Evolutionary conservation across 257 asterid genomes (phyloP), one percentile per base, ranked within the genome.

Genomic region (Ligustrum vulgare): DNA sequence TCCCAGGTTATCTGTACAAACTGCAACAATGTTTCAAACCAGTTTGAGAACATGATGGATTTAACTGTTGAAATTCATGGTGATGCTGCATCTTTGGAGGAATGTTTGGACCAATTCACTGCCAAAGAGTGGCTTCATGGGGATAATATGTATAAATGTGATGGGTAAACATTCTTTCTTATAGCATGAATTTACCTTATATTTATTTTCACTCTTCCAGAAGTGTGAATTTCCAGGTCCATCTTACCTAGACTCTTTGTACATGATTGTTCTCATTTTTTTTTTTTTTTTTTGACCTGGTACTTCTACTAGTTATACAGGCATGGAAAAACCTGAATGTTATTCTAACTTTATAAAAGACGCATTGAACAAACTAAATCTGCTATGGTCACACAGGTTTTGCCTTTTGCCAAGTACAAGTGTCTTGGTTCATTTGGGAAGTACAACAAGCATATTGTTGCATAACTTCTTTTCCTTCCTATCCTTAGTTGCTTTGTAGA

Each of bases 31-130:
- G 81, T 91, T 49, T 95, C 99, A 20, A 88, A 91, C 80, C 98
- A 92, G 82, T 87, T 85, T 80, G 99, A 95, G 80, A 95, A 91
- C 81, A 89, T 95, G 96, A 93, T 95, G 99, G 99, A 95, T 86
- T 90, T 95, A 85, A 95, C 96, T 60, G 99, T 95, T 77, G 99
- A 95, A 86, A 95, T 95, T 83, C 96, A 95, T 39, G 99, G 99
- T 69, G 96, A 93, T 84, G 96, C 96, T 82, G 91, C 84, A 77
- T 93, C 99, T 72, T 81, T 95, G 87, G 98, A 92, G 88, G 96
- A 92, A 85, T 95, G 99, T 86, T 85, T 95, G 88, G 96, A 95
- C 75, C 98, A 95, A 83, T 93, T 92, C 88, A 95, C 99, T 8
- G 93, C 93, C 37, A 86, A 84, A 84, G 99, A 95, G 79, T 32